These are phyloP conservation scores for Exophiala sp. DNA, from an alignment of 2,329 filamentous ascomycete species.

Conservation along the genomic window DNA sequence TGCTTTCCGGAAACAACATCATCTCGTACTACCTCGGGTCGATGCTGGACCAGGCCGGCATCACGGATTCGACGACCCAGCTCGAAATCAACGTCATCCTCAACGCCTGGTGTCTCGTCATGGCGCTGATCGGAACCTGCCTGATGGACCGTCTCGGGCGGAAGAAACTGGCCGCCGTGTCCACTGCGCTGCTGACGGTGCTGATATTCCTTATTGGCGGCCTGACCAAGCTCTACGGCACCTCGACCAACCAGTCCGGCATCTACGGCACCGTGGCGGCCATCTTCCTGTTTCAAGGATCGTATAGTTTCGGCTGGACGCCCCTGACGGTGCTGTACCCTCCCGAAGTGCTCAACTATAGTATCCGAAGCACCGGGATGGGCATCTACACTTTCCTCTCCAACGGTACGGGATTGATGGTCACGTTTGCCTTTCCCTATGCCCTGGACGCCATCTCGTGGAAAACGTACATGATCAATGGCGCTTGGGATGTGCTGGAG, in stretches of 20 bases:
- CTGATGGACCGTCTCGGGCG: conserved; percentile 42
- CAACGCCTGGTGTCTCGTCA: conserved; percentile 46
- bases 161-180: conserved; percentile 37
- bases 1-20: conserved; percentile 23
- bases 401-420: conserved; percentile 34
- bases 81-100: conserved; percentile 48
- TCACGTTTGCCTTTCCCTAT: conserved; percentile 42
- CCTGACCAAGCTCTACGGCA: conserved; percentile 42
- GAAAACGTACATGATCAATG: conserved; percentile 48
- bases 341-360: conserved; percentile 47
- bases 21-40: conserved; percentile 38
- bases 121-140: conserved; percentile 41
- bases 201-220: conserved; percentile 50
- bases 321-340: conserved; percentile 47
- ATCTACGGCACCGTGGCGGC: conserved; percentile 39
- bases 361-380: conserved; percentile 46
- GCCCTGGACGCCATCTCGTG: conserved; percentile 41
- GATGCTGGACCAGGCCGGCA: conserved; percentile 44
- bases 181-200: conserved; percentile 33
- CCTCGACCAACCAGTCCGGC: conserved; percentile 35
- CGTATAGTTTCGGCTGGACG: conserved; percentile 44
- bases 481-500: conserved; percentile 38
- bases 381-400: conserved; percentile 34
- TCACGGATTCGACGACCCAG: conserved; percentile 41
- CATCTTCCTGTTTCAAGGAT: conserved; percentile 35